Conservation (phyloP, 306 rosid species). For the Quillaja saponaria region DNA sequence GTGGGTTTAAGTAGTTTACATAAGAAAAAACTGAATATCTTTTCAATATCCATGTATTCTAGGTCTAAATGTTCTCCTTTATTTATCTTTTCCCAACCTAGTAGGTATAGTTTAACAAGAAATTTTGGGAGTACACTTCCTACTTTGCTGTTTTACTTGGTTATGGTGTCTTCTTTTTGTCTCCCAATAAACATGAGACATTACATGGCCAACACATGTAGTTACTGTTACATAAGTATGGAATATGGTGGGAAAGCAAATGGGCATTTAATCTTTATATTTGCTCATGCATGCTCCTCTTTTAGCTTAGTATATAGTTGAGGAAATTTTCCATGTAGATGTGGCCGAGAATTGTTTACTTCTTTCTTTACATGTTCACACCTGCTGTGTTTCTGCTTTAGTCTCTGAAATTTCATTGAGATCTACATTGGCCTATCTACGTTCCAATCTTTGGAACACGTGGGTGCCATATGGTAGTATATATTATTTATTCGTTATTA, state of each 20-base stretch:
- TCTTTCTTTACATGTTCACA: constrained; percentile 16
- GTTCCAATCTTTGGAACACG: constrained; percentile 22
- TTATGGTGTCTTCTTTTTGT: neutral
- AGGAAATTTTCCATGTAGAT: neutral
- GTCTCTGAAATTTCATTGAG: constrained; percentile 21
- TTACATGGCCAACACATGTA: constrained; percentile 10
- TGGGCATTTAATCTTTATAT: constrained; percentile 3
- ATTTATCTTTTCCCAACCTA: neutral
- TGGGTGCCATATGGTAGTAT: constrained; percentile 10
- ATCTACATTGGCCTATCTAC: constrained; percentile 5
- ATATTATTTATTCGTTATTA: constrained; percentile 21
- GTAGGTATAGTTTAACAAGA: neutral
- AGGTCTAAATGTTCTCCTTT: neutral
- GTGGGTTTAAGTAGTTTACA: constrained; percentile 6
- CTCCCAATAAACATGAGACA: constrained; percentile 14
- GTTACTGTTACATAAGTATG: neutral
- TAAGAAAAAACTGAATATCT: no score
- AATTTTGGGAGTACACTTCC: neutral
- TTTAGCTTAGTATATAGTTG: neutral
- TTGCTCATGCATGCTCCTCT: neutral
- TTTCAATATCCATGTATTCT: constrained; percentile 15
- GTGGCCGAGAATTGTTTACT: constrained; percentile 5
- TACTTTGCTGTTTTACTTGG: constrained; percentile 26
- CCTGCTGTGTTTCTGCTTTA: constrained; percentile 21
- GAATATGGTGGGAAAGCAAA: neutral